These are phyloP conservation scores for Multifurca ochricompacta DNA, from an alignment of 768 basidiomycete genomes.

Conservation along the genomic window DNA sequence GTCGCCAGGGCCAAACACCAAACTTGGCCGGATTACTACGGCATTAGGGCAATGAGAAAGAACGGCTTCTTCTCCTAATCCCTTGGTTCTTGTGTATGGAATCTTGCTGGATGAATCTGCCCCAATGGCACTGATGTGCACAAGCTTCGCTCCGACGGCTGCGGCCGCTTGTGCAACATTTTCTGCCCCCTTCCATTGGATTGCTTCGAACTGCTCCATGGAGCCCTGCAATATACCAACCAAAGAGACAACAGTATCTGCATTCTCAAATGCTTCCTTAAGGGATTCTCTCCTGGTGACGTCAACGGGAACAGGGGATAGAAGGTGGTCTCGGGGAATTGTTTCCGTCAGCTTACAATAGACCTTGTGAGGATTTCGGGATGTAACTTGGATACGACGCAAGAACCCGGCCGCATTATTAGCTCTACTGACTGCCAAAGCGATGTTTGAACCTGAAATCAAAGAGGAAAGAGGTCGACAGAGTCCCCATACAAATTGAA, in stretches of 20 bases:
- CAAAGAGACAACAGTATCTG: constrained; percentile 54
- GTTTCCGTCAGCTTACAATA: constrained; percentile 28
- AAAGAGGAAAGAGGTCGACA: neutral
- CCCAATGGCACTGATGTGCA: constrained; percentile 71
- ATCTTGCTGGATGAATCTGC: constrained; percentile 51
- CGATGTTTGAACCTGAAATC: constrained; percentile 49
- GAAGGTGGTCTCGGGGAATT: constrained; percentile 31
- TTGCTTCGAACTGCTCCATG: constrained; percentile 44
- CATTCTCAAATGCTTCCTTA: constrained; percentile 41
- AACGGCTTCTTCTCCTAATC: constrained; percentile 50
- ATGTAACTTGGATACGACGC: constrained; percentile 49
- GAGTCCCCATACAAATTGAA: too few relatives aligned
- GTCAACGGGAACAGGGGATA: constrained; percentile 41
- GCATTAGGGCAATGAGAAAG: constrained; percentile 39
- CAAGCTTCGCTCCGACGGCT: constrained; percentile 45
- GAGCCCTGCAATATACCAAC: constrained; percentile 62
- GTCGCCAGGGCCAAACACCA: constrained; percentile 72
- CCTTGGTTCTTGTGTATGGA: constrained; percentile 56
- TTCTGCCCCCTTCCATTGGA: constrained; percentile 59
- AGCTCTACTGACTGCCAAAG: constrained; percentile 38
- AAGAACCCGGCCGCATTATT: constrained; percentile 25
- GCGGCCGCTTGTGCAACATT: constrained; percentile 53
- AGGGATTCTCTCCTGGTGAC: constrained; percentile 47
- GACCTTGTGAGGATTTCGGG: constrained; percentile 44
- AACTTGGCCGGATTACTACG: constrained; percentile 61